Percentiles rank a stretch among this genome's conserved stretches.
phyloP scores from a whole-genome alignment of 148 eudicot species.

The Gaultheria prostrata region DNA sequence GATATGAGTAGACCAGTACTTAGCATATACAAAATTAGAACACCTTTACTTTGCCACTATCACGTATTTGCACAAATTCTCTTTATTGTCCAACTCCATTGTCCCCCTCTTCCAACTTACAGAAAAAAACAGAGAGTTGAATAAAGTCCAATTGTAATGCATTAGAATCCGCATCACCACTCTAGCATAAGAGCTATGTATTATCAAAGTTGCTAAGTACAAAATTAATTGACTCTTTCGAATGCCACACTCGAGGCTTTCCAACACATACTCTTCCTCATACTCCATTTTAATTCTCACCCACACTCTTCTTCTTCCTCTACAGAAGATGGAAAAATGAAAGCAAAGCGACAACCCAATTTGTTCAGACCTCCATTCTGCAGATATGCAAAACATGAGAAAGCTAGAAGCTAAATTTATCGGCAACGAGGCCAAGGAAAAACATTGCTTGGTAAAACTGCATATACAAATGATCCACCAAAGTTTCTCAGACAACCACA shows the following conservation, averaged over 20 bases:
- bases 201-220: neutral
- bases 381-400: neutral
- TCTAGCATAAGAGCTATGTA: neutral
- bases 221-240: neutral
- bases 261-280: neutral
- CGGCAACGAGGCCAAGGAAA: neutral
- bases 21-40: neutral
- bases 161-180: slow-evolving; percentile 4
- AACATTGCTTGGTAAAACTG: neutral
- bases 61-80: neutral
- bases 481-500: neutral
- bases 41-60: neutral
- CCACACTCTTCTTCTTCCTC: neutral
- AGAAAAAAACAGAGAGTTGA: neutral
- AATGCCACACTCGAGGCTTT: neutral
- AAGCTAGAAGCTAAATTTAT: neutral
- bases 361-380: slow-evolving; percentile 7
- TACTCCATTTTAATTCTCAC: neutral
- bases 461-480: neutral
- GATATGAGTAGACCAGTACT: neutral
- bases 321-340: slow-evolving; percentile 1
- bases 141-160: neutral
- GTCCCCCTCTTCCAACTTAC: neutral
- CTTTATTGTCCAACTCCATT: neutral
- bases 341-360: neutral